Percentiles rank a stretch among this genome's conserved stretches.
Conservation (phyloP, 257 asterid genomes). For the Rubia yunnanensis region DNA sequence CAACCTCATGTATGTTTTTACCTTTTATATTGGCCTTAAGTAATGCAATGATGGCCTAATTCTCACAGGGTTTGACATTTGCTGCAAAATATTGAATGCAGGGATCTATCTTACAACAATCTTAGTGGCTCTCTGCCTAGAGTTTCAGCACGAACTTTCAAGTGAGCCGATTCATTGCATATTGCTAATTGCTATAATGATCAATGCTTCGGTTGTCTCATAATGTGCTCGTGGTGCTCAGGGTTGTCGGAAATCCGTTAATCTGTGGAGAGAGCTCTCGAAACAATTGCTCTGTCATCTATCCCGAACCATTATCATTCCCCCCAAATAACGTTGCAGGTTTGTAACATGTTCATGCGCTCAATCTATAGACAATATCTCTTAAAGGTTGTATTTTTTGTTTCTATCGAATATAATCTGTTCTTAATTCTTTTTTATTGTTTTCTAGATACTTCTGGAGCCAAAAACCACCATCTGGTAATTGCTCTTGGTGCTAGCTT, state of each 20-base stretch:
- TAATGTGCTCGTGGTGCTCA: conserved; percentile 27
- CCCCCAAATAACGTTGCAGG: conserved; percentile 60
- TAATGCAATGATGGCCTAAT: background rate
- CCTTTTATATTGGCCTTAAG: background rate
- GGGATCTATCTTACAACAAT: conserved; percentile 70
- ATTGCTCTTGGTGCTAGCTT: conserved; percentile 65
- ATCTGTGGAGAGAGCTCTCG: conserved; percentile 61
- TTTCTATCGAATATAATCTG: background rate
- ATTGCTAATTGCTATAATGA: background rate
- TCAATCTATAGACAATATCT: background rate
- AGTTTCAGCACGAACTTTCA: conserved; percentile 45
- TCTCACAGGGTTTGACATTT: background rate
- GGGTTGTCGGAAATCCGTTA: conserved; percentile 78
- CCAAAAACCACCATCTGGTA: conserved; percentile 47
- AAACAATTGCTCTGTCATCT: conserved; percentile 63
- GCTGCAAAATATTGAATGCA: conserved; percentile 22
- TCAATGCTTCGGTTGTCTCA: conserved; percentile 5
- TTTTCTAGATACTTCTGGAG: conserved; percentile 43
- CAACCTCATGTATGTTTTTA: conserved; percentile 60
- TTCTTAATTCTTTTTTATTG: conserved; percentile 5
- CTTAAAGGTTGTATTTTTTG: background rate
- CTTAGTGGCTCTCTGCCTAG: conserved; percentile 38
- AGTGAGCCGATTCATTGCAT: conserved; percentile 35
- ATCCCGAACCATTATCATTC: conserved; percentile 77
- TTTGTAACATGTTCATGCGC: conserved; percentile 6